Evolutionary conservation across 2,329 filamentous ascomycete genomes (phyloP).

Genomic region (Rhytidhysteron rufulum): DNA sequence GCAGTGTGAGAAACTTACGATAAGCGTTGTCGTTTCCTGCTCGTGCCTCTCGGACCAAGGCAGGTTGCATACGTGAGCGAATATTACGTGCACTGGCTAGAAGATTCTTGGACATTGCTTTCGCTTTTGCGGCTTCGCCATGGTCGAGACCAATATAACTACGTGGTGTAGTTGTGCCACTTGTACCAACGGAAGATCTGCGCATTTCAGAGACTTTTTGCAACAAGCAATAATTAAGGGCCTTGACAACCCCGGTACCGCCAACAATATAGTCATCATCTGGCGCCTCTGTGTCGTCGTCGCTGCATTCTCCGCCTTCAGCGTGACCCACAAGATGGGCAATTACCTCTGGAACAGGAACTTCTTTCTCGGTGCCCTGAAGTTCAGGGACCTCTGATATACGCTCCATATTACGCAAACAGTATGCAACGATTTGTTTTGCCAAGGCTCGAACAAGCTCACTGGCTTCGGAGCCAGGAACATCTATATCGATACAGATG

Average conservation of each 20-base stretch:
- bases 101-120: constrained; percentile 90
- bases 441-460: constrained; percentile 90
- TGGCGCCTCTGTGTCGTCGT: constrained; percentile 66
- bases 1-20: constrained; percentile 52
- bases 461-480: constrained; percentile 74
- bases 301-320: constrained; percentile 46
- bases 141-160: constrained; percentile 28
- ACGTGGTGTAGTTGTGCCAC: constrained; percentile 54
- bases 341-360: constrained; percentile 75
- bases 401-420: constrained; percentile 82
- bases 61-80: constrained; percentile 74
- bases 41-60: constrained; percentile 70
- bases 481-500: constrained; percentile 87
- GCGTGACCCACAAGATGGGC: constrained; percentile 79
- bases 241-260: constrained; percentile 91
- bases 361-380: constrained; percentile 45
- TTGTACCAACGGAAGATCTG: constrained; percentile 37
- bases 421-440: constrained; percentile 93
- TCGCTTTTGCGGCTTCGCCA: constrained; percentile 60
- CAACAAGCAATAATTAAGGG: constrained; percentile 82
- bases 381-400: constrained; percentile 64
- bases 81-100: constrained; percentile 88
- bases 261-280: constrained; percentile 96
- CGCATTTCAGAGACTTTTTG: constrained; percentile 64
- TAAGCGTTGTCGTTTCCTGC: constrained; percentile 72